Evolutionary conservation across 75 land plant genomes (phyloP).

Genomic region (Pinus albicaulis): DNA sequence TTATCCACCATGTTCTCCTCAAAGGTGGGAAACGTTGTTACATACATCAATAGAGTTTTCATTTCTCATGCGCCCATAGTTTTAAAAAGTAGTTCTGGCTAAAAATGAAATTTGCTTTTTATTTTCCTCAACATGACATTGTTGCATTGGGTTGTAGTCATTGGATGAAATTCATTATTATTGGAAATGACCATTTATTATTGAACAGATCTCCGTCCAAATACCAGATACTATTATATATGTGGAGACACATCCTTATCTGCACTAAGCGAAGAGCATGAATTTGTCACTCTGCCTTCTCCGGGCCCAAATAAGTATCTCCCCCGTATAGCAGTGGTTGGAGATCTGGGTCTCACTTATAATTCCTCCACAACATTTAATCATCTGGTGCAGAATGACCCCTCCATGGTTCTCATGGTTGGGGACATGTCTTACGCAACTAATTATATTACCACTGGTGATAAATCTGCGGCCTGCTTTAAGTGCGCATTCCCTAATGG

Average conservation of each 20-base stretch:
- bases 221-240: slow-evolving; percentile 67
- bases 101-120: too few species aligned
- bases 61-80: too few species aligned
- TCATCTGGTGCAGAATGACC: slow-evolving; percentile 71
- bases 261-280: slow-evolving; percentile 70
- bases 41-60: too few species aligned
- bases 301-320: slow-evolving; percentile 57
- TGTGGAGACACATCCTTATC: slow-evolving; percentile 76
- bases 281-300: slow-evolving; percentile 55
- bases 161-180: too few species aligned
- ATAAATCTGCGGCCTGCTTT: slow-evolving; percentile 67
- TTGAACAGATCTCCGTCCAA: slow-evolving; percentile 56
- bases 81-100: too few species aligned
- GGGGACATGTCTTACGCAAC: slow-evolving; percentile 88
- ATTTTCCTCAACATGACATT: too few species aligned
- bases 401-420: slow-evolving; percentile 72
- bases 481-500: slow-evolving; percentile 82
- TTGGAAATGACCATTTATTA: too few species aligned
- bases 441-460: slow-evolving; percentile 78
- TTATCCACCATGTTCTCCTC: slow-evolving; percentile 88
- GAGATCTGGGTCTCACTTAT: slow-evolving; percentile 93
- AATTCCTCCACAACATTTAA: slow-evolving; percentile 80
- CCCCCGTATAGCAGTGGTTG: slow-evolving; percentile 69
- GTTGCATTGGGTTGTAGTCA: too few species aligned
- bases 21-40: slow-evolving; percentile 34